Base-by-base conservation (phyloP, 345 rosid species). In the Salix suchowensis region DNA sequence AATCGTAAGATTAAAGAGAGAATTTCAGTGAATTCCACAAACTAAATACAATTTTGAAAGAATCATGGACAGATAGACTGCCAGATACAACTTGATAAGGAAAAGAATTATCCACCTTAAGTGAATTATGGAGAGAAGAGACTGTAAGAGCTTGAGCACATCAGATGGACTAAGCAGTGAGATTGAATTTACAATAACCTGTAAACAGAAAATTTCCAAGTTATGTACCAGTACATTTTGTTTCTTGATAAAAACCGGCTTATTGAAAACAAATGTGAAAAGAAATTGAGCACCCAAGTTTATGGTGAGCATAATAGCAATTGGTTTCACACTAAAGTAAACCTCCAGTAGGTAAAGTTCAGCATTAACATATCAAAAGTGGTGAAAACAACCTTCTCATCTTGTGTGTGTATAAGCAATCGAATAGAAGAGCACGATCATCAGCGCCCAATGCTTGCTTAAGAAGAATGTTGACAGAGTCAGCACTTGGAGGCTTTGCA, bases 361-460 rank as follows among this genome's bases (percentile, higher is more conserved):
- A 71, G 16, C 32, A 44, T 30, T 71, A 30, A 30, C 32, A 30
- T 30, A 30, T 30, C 32, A 30, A 34, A 58, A n/a, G 7, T 40
- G 40, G 21, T 30, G 44, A 15, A 66, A 60, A 0, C 7, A 74
- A 96, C 99, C 98, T 94, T 95, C 36, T 94, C 88, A 54, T 96
- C 91, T 84, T 88, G 92, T 44, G 89, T 94, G 78, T 94, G 78
- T 94, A 92, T 79, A 96, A 87, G 88, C 99, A 96, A 76, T 96
- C 97, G 7, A 93, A 82, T 55, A 96, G 80, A 80, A 96, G 98
- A 10, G 94, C 84, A 5, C 90, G 94, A 74, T 96, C 98, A 80
- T 91, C 95, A 61, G 97, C 97, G 76, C 82, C 90, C 34, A 96
- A 77, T 6, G 99, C 99, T 82, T 96, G 97, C 84, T 86, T 96